phyloP scores from a whole-genome alignment of 2,329 filamentous ascomycete species.

The Lachnellula subtilissima region DNA sequence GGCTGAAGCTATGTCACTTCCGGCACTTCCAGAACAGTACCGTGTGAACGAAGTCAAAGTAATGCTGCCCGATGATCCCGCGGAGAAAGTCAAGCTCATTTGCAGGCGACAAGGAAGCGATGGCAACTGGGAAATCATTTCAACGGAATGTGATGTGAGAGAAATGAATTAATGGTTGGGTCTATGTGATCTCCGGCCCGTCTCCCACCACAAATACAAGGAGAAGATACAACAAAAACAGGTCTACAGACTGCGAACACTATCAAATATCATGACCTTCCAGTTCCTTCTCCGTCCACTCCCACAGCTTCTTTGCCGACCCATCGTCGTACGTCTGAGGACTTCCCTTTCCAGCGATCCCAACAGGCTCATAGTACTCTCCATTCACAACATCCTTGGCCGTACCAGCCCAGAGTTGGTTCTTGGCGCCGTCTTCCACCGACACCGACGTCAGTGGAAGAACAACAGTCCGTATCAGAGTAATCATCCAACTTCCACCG shows the following conservation, averaged over 20 bases:
- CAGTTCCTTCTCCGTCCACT: neutral
- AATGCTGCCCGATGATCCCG: neutral
- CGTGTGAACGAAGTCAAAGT: constrained; percentile 22
- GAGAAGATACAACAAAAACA: too few species aligned
- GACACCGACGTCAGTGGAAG: neutral
- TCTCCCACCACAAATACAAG: neutral
- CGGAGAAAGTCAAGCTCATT: neutral
- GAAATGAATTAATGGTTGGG: neutral
- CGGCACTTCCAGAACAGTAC: constrained; percentile 16
- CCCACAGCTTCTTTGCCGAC: neutral
- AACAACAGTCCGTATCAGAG: neutral
- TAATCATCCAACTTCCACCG: constrained; percentile 3
- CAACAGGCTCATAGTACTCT: constrained; percentile 25
- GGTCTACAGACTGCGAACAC: neutral
- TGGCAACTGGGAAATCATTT: neutral
- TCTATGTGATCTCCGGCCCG: neutral
- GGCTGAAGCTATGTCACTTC: constrained; percentile 12
- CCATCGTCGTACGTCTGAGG: neutral
- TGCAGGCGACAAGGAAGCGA: neutral
- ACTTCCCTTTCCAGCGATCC: neutral
- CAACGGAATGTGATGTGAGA: neutral
- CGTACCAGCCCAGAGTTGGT: constrained; percentile 38
- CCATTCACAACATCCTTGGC: constrained; percentile 28
- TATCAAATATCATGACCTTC: neutral
- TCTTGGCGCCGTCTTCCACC: constrained; percentile 33